Evolutionary conservation across 1,284 basidiomycete genomes (phyloP).

Genomic region (Rhodotorula mucilaginosa): DNA sequence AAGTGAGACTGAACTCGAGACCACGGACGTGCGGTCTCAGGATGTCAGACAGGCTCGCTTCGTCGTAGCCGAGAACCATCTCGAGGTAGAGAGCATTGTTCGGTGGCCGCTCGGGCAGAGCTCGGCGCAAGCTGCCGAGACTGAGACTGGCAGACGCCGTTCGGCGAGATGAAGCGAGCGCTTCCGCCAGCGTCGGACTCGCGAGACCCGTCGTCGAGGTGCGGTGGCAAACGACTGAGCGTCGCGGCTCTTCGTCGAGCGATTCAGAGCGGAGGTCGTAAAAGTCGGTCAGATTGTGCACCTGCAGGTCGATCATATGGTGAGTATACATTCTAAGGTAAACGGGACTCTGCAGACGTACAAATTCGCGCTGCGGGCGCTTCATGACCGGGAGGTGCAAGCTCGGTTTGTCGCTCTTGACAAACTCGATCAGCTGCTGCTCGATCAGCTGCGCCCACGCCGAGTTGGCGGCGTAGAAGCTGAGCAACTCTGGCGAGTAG

Average conservation of each 20-base stretch:
- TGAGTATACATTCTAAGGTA: neutral
- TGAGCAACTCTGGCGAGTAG: slow-evolving; percentile 24
- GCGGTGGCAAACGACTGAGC: slow-evolving; percentile 40
- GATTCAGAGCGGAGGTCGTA: slow-evolving; percentile 41
- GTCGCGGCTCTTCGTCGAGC: slow-evolving; percentile 44
- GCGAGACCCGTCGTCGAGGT: slow-evolving; percentile 37
- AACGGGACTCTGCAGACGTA: slow-evolving; percentile 1
- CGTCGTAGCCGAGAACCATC: slow-evolving; percentile 44
- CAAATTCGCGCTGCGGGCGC: slow-evolving; percentile 42
- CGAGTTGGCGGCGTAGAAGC: slow-evolving; percentile 24
- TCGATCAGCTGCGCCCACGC: slow-evolving; percentile 25
- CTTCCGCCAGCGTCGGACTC: slow-evolving; percentile 40
- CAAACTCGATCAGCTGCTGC: slow-evolving; percentile 32
- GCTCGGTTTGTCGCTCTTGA: slow-evolving; percentile 37
- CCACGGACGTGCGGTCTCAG: slow-evolving; percentile 33
- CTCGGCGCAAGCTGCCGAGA: slow-evolving; percentile 26
- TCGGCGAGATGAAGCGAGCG: slow-evolving; percentile 33
- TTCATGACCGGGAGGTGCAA: slow-evolving; percentile 43
- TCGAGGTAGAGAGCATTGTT: slow-evolving; percentile 41
- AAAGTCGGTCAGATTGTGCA: slow-evolving; percentile 41
- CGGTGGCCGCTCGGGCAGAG: slow-evolving; percentile 20
- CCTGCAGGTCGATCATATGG: neutral
- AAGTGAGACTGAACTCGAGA: slow-evolving; percentile 22
- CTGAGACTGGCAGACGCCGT: slow-evolving; percentile 19
- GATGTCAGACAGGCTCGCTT: slow-evolving; percentile 36